Percentiles rank a stretch among this genome's conserved stretches.
These are phyloP conservation scores for Saccharomycopsis fibuligera DNA, from an alignment of 805 yeast species.

Conservation along the genomic window DNA sequence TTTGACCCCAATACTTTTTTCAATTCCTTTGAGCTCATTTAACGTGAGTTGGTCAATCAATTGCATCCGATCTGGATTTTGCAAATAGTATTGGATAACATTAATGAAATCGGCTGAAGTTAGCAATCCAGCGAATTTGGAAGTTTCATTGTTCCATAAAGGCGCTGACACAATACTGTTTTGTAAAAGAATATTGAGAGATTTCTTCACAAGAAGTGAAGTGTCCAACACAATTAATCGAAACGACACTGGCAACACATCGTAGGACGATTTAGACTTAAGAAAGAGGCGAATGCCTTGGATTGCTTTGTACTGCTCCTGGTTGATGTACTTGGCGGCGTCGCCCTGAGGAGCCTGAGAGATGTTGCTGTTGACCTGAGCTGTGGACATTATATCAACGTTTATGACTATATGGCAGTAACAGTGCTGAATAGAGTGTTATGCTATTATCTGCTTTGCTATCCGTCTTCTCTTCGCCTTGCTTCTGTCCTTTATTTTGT, in stretches of 20 bases:
- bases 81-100: constrained; percentile 90
- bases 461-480: too few relatives aligned
- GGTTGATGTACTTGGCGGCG: constrained; percentile 25
- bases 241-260: constrained; percentile 92
- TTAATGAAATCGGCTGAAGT: constrained; percentile 91
- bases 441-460: too few relatives aligned
- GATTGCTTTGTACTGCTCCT: constrained; percentile 69
- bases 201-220: constrained; percentile 79
- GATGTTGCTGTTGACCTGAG: background rate
- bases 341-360: background rate
- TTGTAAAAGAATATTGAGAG: constrained; percentile 82
- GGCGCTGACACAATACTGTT: constrained; percentile 96
- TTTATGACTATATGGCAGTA: too few relatives aligned
- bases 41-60: constrained; percentile 79
- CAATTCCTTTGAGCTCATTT: constrained; percentile 81
- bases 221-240: constrained; percentile 91
- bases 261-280: constrained; percentile 89
- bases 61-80: constrained; percentile 78
- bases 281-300: constrained; percentile 78
- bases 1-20: constrained; percentile 77
- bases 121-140: constrained; percentile 88
- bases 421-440: too few relatives aligned
- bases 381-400: too few relatives aligned
- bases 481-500: too few relatives aligned
- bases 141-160: constrained; percentile 84